Conservation (phyloP, 2,329 filamentous ascomycete species). For the Sporothrix brasiliensis region DNA sequence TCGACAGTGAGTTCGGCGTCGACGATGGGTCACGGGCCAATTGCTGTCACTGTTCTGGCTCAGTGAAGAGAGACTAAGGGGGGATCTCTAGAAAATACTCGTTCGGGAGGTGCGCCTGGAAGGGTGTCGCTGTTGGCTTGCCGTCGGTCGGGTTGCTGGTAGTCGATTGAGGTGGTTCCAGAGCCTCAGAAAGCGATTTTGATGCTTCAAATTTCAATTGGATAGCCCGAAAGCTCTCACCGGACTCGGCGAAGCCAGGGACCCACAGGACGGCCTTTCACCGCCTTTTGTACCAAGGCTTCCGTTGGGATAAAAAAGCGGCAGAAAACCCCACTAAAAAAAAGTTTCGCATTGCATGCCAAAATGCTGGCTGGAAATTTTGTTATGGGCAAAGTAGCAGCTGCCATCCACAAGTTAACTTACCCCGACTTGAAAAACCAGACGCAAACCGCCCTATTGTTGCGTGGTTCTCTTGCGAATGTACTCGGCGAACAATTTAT, state of each 20-base stretch:
- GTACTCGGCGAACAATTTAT: not conserved
- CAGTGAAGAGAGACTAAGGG: not conserved
- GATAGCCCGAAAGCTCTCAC: not conserved
- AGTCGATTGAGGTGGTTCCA: conserved; percentile 13
- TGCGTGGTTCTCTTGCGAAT: too few relatives aligned
- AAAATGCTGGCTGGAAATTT: conserved; percentile 22
- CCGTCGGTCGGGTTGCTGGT: not conserved
- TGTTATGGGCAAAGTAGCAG: conserved; percentile 6
- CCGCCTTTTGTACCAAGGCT: conserved; percentile 31
- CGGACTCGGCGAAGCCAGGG: not conserved
- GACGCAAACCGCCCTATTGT: not conserved
- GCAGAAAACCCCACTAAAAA: conserved; percentile 36
- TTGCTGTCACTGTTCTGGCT: conserved; percentile 10
- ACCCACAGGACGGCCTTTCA: conserved; percentile 26
- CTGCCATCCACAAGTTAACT: not conserved
- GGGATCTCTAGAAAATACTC: not conserved
- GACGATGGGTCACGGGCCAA: not conserved
- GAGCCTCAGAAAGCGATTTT: not conserved
- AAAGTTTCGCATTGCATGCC: conserved; percentile 29
- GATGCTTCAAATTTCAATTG: conserved; percentile 23
- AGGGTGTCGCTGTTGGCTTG: not conserved
- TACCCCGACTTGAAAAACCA: not conserved
- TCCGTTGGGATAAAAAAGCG: conserved; percentile 16
- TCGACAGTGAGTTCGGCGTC: not conserved
- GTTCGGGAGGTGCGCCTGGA: not conserved